Evolutionary conservation across 371 early-diverging fungal genomes (phyloP), one percentile per base, ranked within the genome.

Genomic region (Haplosporangium sp.): DNA sequence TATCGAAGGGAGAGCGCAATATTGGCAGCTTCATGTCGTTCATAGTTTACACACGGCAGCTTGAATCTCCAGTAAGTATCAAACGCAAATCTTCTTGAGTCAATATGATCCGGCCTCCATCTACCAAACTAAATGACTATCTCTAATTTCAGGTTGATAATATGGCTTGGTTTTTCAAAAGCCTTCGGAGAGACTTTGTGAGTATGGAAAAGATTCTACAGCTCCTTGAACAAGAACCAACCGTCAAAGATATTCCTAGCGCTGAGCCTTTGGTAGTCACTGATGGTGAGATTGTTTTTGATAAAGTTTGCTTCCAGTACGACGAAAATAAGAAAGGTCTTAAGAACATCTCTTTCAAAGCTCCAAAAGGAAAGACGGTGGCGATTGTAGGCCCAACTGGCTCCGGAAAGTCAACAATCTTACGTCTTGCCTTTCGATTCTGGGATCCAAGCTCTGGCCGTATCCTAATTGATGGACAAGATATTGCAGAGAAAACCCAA

Each of bases 391-490:
- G 98, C 0, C 94, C 96, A 0, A 92, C 92, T 9, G 98, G 98
- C 5, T 93, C 95, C 71, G 97, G 93, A 17, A 97, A 97, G 85
- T 93, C 94, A 20, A 97, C 97, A 0, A 91, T 97, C 44, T 77
- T 97, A 47, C 90, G 95, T 17, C 90, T 94, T 45, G 88, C 95
- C 35, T 97, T 94, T 88, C 93, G 95, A 48, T 97, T 97, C 84
- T 96, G 95, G 78, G 96, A 96, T 70, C 92, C 93, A 4, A 76
- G 87, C 19, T 59, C 79, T 0, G 99, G 99, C n/a, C 77, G 85
- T 19, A 95, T 99, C 44, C 75, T 85, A 61, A 91, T 99, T 40
- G 97, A 99, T 82, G 96, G 95, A 1, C 92, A 93, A 83, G 94
- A 97, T 71, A 91, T 99, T 60, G 84, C 88, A 10, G 52, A 87